Evolutionary conservation across 345 rosid species (phyloP), one percentile per base, ranked within the genome.

Genomic region (Tarenaya hassleriana): DNA sequence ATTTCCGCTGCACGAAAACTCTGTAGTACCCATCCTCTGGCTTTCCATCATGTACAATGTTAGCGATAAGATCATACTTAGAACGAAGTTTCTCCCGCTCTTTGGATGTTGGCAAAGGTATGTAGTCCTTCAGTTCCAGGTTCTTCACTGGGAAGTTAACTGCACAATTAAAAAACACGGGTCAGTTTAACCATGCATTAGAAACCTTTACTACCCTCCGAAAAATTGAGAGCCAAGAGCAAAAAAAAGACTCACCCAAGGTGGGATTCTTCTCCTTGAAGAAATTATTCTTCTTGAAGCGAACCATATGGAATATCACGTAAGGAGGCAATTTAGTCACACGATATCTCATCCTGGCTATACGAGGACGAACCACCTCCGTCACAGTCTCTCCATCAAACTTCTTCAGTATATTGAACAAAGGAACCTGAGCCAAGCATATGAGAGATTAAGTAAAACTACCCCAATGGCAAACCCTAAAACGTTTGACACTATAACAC

Each of bases 81-180:
- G 95, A 69, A 42, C 83, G 71, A 45, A 69, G 50, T 60, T 35
- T 88, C 62, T 77, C 77, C 16, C 79, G 76, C 68, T 73, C 91
- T 55, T 70, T 70, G 21, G 82, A 80, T 47, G 62, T 54, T 34
- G 90, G 88, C 64, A 91, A 64, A 33, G 98, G 98, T 66, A 92
- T 92, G 76, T 83, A 88, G 53, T 92, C 96, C 59, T 86, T 88
- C 70, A 88, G 67, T 64, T 84, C 94, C 67, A 90, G 75, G 70
- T 85, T 86, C 66, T 92, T 92, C 70, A 92, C 90, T 1, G 99
- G 99, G 65, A 88, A 94, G 77, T 86, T 94, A 66, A 94, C 99
- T 94, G 83, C 57, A 64, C 1, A 44, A 58, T 47, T 4, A 7
- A 10, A 61, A 58, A 34, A 52, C 4, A 29, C 16, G 0, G 3